phyloP scores from a whole-genome alignment of 2,329 filamentous ascomycete genomes.

The Xylariaceae sp. region DNA sequence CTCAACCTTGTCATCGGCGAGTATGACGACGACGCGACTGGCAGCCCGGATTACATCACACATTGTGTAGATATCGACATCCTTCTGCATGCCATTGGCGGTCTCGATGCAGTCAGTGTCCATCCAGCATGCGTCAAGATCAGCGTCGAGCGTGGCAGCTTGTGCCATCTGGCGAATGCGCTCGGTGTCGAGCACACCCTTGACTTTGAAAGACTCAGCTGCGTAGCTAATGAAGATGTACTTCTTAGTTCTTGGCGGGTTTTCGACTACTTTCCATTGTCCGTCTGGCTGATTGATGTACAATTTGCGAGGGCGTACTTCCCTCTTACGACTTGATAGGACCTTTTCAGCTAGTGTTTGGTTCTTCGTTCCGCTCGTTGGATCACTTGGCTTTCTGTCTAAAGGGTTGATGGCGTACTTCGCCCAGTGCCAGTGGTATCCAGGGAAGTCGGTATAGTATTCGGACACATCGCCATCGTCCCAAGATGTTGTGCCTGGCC shows the following conservation, averaged over 20 bases:
- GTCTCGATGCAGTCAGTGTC: constrained; percentile 15
- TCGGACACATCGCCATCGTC: constrained; percentile 17
- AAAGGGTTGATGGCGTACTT: constrained; percentile 26
- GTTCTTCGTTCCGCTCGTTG: background rate
- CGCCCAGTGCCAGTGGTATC: constrained; percentile 26
- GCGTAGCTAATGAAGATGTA: constrained; percentile 22
- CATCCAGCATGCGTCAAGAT: constrained; percentile 18
- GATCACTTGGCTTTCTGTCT: constrained; percentile 17
- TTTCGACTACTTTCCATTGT: constrained; percentile 12
- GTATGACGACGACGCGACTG: constrained; percentile 18
- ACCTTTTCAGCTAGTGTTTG: background rate
- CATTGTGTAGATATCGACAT: constrained; percentile 25
- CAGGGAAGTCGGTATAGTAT: constrained; percentile 23
- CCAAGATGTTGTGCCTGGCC: constrained; percentile 16
- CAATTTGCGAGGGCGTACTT: constrained; percentile 15
- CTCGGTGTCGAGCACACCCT: background rate
- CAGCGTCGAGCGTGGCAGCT: constrained; percentile 8
- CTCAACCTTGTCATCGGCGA: constrained; percentile 14
- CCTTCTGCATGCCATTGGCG: constrained; percentile 6
- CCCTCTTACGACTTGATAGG: constrained; percentile 9
- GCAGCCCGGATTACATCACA: constrained; percentile 25
- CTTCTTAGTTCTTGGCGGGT: constrained; percentile 7
- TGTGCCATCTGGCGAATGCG: constrained; percentile 16
- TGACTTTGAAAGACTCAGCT: constrained; percentile 9
- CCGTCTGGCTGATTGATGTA: constrained; percentile 12